Evolutionary conservation across 768 basidiomycete genomes (phyloP).

Genomic region (Gloeostereum incarnatum): DNA sequence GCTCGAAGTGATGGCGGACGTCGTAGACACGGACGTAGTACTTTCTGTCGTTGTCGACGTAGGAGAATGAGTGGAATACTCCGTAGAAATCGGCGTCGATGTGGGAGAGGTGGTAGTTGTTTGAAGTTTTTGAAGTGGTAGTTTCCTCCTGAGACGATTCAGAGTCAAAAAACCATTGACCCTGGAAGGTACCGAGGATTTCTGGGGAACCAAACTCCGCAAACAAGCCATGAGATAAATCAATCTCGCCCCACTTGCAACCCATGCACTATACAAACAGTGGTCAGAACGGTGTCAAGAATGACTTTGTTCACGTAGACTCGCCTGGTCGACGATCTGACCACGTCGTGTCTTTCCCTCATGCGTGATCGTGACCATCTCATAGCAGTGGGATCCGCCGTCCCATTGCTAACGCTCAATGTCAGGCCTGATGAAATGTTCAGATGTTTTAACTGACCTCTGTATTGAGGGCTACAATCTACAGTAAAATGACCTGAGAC

Average conservation of each 20-base stretch:
- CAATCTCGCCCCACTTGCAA: constrained; percentile 31
- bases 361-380: constrained; percentile 31
- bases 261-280: constrained; percentile 23
- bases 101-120: constrained; percentile 6
- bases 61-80: constrained; percentile 6
- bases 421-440: neutral
- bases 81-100: constrained; percentile 1
- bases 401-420: constrained; percentile 24
- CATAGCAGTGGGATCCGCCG: constrained; percentile 31
- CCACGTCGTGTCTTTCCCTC: constrained; percentile 18
- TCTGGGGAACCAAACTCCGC: constrained; percentile 21
- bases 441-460: constrained; percentile 17
- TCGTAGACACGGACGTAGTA: constrained; percentile 1
- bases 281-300: constrained; percentile 1
- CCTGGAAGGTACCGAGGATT: constrained; percentile 23
- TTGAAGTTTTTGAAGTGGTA: constrained; percentile 10
- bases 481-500: neutral
- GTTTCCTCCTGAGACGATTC: constrained; percentile 12
- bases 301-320: constrained; percentile 11
- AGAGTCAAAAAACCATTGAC: constrained; percentile 28
- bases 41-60: constrained; percentile 3
- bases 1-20: constrained; percentile 1
- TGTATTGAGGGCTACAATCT: constrained; percentile 37
- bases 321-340: constrained; percentile 30
- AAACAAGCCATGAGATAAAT: constrained; percentile 39